Conservation (phyloP, 1,284 basidiomycete species). For the Xerocomus minutiporus region DNA sequence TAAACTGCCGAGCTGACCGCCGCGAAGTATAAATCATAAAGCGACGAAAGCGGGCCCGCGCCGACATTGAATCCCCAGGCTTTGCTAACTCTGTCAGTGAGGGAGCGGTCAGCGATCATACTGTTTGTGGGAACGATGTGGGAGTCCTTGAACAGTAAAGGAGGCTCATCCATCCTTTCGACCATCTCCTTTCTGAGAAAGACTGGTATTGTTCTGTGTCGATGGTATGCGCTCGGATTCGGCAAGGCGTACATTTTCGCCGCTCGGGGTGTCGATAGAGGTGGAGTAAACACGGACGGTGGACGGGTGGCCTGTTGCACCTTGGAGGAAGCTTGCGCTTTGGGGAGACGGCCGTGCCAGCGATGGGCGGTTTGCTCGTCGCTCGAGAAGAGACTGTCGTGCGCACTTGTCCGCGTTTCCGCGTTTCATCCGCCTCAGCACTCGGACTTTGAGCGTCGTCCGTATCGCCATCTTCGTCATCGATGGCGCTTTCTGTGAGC, state of each 20-base stretch:
- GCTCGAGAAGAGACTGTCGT: not conserved
- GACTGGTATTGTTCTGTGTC: slow-evolving; percentile 61
- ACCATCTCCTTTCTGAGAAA: slow-evolving; percentile 47
- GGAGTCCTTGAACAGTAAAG: slow-evolving; percentile 35
- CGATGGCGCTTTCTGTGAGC: slow-evolving; percentile 11
- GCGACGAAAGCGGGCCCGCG: slow-evolving; percentile 36
- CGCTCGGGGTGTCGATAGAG: slow-evolving; percentile 33
- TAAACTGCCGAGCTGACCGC: slow-evolving; percentile 46
- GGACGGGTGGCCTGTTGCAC: slow-evolving; percentile 18
- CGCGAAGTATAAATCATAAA: not conserved
- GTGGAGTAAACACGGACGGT: slow-evolving; percentile 19
- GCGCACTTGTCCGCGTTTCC: slow-evolving; percentile 5
- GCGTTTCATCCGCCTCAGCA: slow-evolving; percentile 3
- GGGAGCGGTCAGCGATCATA: slow-evolving; percentile 30
- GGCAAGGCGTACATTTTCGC: slow-evolving; percentile 53
- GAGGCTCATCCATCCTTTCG: slow-evolving; percentile 50
- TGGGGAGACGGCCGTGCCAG: not conserved
- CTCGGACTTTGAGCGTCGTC: slow-evolving; percentile 16
- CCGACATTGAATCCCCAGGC: slow-evolving; percentile 69
- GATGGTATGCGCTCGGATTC: slow-evolving; percentile 57
- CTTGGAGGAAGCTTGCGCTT: slow-evolving; percentile 23
- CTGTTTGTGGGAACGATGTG: slow-evolving; percentile 32
- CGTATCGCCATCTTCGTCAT: slow-evolving; percentile 19
- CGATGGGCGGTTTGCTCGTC: not conserved
- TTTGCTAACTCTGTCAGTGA: slow-evolving; percentile 45